Evolutionary conservation across 768 basidiomycete species (phyloP).

Genomic region (Leccinum boreale): DNA sequence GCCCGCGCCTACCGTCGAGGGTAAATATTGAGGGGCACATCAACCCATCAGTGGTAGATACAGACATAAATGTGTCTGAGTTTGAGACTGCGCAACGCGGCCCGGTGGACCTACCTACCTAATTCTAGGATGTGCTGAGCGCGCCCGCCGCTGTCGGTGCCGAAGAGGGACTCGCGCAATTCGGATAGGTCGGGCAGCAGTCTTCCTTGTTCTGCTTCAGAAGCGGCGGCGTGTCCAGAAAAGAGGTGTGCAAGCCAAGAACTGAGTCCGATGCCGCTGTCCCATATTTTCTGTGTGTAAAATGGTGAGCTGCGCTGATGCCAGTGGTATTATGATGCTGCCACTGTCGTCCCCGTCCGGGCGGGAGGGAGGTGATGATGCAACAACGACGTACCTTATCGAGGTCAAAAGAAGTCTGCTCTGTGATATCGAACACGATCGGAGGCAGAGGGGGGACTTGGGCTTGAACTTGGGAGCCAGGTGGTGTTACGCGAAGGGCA

Average conservation of each 20-base stretch:
- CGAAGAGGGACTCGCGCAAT: conserved; percentile 40
- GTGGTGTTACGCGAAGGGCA: conserved; percentile 1
- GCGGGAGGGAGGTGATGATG: neutral
- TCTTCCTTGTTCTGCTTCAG: neutral
- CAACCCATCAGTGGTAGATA: neutral
- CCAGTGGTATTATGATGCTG: no score
- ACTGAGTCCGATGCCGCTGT: conserved; percentile 84
- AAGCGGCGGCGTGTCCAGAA: conserved; percentile 2
- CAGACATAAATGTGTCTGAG: neutral
- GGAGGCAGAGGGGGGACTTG: neutral
- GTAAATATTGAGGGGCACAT: neutral
- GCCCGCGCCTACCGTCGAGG: conserved; percentile 61
- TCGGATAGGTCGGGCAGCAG: conserved; percentile 17
- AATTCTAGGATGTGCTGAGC: conserved; percentile 60
- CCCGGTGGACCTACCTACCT: conserved; percentile 40
- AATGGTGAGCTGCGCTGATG: neutral
- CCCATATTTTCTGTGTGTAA: conserved; percentile 88
- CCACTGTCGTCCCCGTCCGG: neutral
- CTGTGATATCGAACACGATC: conserved; percentile 49
- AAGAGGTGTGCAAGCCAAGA: conserved; percentile 61
- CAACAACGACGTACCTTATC: conserved; percentile 67
- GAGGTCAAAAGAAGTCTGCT: conserved; percentile 87
- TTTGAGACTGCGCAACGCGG: neutral
- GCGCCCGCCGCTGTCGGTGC: conserved; percentile 13
- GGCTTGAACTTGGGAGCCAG: neutral